Conservation (phyloP, 192 early-diverging fungal species). For the Podochytrium sp. region DNA sequence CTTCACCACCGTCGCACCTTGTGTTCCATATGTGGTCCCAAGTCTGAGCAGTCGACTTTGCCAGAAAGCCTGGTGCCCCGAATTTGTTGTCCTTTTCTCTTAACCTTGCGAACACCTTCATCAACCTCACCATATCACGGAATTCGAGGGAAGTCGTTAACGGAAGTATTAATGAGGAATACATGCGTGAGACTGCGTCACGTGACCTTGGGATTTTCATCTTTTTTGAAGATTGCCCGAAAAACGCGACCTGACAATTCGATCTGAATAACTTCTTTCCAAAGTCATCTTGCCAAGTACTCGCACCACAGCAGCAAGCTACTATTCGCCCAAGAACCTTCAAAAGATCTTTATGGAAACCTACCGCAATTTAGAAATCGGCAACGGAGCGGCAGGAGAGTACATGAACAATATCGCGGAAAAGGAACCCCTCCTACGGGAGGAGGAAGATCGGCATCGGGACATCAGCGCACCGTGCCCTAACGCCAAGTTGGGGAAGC, state of each 20-base stretch:
- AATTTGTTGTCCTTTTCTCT: not conserved
- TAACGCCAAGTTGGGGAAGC: not conserved
- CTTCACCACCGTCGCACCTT: not conserved
- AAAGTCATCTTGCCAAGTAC: not conserved
- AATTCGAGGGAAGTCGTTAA: too few species aligned
- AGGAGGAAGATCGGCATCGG: conserved; percentile 8
- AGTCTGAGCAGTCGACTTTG: not conserved
- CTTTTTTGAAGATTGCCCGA: conserved; percentile 3
- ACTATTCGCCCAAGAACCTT: not conserved
- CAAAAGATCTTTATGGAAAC: not conserved
- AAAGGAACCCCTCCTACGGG: not conserved
- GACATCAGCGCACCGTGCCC: not conserved
- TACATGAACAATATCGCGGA: not conserved
- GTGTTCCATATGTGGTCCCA: not conserved
- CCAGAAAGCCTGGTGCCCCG: not conserved
- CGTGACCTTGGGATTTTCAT: conserved; percentile 8
- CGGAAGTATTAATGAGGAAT: not conserved
- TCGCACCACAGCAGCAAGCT: not conserved
- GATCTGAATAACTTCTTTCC: too few species aligned
- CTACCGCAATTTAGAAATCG: not conserved
- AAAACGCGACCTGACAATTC: conserved; percentile 7
- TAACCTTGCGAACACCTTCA: not conserved
- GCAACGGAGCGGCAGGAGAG: not conserved
- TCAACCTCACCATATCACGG: not conserved
- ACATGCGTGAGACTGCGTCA: not conserved